Percentiles rank a stretch among this genome's conserved stretches.
phyloP scores from a whole-genome alignment of 441 rosid species.

The Corymbia citriodora region DNA sequence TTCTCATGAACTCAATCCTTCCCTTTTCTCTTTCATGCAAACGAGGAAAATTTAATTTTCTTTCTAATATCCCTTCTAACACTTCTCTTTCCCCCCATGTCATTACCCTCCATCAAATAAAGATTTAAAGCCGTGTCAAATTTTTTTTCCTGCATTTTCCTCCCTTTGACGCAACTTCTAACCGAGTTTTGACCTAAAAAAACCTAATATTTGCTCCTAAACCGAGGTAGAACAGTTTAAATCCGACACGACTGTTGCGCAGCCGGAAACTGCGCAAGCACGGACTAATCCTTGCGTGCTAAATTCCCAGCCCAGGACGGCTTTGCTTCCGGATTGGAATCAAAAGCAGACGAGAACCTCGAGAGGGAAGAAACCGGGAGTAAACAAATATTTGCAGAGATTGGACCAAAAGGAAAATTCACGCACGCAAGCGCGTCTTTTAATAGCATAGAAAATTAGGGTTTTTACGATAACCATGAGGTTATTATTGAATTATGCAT shows the following conservation, averaged over 20 bases:
- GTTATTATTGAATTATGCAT: background rate
- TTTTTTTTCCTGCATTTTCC: background rate
- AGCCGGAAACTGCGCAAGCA: background rate
- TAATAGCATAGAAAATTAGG: background rate
- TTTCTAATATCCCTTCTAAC: background rate
- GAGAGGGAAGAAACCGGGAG: background rate
- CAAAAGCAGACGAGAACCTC: background rate
- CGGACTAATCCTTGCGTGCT: background rate
- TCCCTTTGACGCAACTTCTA: background rate
- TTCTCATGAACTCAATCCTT: background rate
- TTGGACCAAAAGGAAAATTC: background rate
- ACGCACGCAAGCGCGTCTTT: background rate
- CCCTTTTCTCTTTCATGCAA: background rate
- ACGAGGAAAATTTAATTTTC: background rate
- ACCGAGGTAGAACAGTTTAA: background rate
- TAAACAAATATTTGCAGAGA: background rate
- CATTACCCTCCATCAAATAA: background rate
- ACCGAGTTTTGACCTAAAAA: background rate
- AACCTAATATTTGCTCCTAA: background rate
- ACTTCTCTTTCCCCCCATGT: background rate
- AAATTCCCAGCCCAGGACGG: background rate
- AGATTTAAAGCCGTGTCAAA: background rate
- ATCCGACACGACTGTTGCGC: background rate
- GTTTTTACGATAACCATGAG: background rate
- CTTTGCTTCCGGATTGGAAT: background rate